Evolutionary conservation across 306 rosid species (phyloP), one percentile per base, ranked within the genome.

Genomic region (Inga laurina): DNA sequence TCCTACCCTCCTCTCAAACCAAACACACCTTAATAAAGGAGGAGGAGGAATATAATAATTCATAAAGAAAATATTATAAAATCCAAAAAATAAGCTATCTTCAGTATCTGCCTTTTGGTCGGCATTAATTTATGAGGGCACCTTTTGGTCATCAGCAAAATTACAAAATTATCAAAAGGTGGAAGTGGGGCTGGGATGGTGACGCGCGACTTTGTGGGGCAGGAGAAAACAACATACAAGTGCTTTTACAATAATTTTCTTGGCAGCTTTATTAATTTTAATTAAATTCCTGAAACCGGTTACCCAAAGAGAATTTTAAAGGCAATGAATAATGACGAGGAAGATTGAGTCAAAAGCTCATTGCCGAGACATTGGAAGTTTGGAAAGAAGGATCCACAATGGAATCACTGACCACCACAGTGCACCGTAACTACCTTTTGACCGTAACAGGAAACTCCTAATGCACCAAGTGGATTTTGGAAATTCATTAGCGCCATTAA

Each of bases 401-500:
- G 78, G 43, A 27, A 64, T 79, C 85, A 72, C 86, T 79, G 85
- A 88, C 81, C 27, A 80, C 37, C 77, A 82, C 87, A 75, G 84
- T 83, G 10, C 59, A 81, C 69, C 37, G 65, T 76, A 78, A 87
- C 88, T 54, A 70, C 68, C 83, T 44, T 86, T 89, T 89, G 92
- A 89, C 90, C 87, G 68, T 54, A 75, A 84, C 72, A 57, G 64
- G 52, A 39, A 67, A n/a, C 18, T 32, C 67, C n/a, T 48, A 21
- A 66, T 54, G 62, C 9, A 54, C 19, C 21, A 14, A 49, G 7
- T 15, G 7, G 14, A 51, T 65, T 83, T 82, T 80, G 82, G 86
- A 81, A 89, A 83, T 65, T 72, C 56, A 68, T 67, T 76, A 81
- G 59, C 68, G 56, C 57, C 75, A 43, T 77, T 89, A 54, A 84